Evolutionary conservation across 2,329 filamentous ascomycete species (phyloP).

Genomic region (Colletotrichum karsti): DNA sequence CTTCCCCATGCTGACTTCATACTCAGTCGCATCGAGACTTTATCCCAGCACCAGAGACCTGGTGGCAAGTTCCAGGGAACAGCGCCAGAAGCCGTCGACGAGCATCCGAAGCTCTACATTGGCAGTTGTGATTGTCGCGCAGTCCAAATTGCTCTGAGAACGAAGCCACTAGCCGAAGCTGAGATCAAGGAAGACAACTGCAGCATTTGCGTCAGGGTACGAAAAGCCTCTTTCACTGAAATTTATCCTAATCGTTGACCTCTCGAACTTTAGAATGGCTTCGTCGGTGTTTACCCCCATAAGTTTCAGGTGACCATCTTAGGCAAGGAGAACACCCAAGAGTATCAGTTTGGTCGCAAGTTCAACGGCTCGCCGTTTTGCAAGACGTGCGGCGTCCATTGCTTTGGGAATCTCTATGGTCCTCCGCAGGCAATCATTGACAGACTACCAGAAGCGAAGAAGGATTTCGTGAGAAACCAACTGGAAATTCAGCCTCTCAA

Average conservation of each 20-base stretch:
- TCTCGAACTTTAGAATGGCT: slow-evolving; percentile 31
- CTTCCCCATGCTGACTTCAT: not conserved
- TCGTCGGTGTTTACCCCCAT: slow-evolving; percentile 38
- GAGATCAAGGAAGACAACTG: slow-evolving; percentile 51
- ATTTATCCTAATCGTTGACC: not conserved
- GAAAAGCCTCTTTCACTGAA: too few species aligned
- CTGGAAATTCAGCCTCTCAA: slow-evolving; percentile 28
- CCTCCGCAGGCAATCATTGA: slow-evolving; percentile 39
- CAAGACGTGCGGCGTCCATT: slow-evolving; percentile 38
- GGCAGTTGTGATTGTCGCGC: slow-evolving; percentile 38
- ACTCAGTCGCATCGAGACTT: not conserved
- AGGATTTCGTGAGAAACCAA: slow-evolving; percentile 28
- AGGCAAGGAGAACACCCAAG: slow-evolving; percentile 34
- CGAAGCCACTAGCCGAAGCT: slow-evolving; percentile 43
- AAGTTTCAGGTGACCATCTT: slow-evolving; percentile 36
- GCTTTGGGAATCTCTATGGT: slow-evolving; percentile 38
- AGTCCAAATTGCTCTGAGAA: slow-evolving; percentile 31
- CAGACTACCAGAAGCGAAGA: slow-evolving; percentile 34
- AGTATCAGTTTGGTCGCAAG: slow-evolving; percentile 34
- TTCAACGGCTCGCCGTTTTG: slow-evolving; percentile 34
- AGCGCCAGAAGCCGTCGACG: not conserved
- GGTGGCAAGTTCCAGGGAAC: not conserved
- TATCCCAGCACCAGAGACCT: not conserved
- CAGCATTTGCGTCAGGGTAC: slow-evolving; percentile 40
- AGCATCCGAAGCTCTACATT: slow-evolving; percentile 21